Conservation (phyloP, 441 rosid species). For the Croton laevigatus region DNA sequence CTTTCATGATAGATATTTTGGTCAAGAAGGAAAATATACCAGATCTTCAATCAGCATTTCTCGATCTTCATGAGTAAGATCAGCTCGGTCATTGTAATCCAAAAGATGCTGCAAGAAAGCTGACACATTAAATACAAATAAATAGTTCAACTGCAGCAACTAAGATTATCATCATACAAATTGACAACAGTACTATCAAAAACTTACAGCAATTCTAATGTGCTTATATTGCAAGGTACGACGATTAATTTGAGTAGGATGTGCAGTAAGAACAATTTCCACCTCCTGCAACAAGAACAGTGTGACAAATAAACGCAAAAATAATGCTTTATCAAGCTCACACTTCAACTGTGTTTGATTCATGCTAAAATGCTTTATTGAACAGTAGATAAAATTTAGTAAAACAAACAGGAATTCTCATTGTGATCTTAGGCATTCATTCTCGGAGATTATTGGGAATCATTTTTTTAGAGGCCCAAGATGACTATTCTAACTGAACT, state of each 20-base stretch:
- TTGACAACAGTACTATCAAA: slow-evolving; percentile 12
- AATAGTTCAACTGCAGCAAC: slow-evolving; percentile 8
- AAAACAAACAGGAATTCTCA: not conserved
- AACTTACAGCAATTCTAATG: slow-evolving; percentile 83
- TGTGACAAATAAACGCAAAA: slow-evolving; percentile 16
- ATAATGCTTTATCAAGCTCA: not conserved
- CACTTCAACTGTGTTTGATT: not conserved
- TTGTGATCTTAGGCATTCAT: not conserved
- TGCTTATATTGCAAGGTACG: slow-evolving; percentile 95
- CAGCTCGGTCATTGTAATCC: slow-evolving; percentile 88
- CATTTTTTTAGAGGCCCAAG: not conserved
- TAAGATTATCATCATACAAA: slow-evolving; percentile 11
- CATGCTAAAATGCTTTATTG: slow-evolving; percentile 4
- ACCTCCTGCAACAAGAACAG: slow-evolving; percentile 59
- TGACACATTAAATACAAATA: slow-evolving; percentile 23
- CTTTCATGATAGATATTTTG: slow-evolving; percentile 14
- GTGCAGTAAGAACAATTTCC: slow-evolving; percentile 98
- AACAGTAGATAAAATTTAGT: not conserved
- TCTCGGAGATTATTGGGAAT: not conserved
- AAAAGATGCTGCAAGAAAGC: slow-evolving; percentile 71
- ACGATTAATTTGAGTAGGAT: slow-evolving; percentile 91
- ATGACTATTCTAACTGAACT: not conserved
- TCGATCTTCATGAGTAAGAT: slow-evolving; percentile 90
- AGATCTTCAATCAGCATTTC: slow-evolving; percentile 93
- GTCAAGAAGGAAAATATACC: slow-evolving; percentile 42